Evolutionary conservation across 1,139 yeast genomes (phyloP).

Genomic region (Yamadazyma membranifaciens): DNA sequence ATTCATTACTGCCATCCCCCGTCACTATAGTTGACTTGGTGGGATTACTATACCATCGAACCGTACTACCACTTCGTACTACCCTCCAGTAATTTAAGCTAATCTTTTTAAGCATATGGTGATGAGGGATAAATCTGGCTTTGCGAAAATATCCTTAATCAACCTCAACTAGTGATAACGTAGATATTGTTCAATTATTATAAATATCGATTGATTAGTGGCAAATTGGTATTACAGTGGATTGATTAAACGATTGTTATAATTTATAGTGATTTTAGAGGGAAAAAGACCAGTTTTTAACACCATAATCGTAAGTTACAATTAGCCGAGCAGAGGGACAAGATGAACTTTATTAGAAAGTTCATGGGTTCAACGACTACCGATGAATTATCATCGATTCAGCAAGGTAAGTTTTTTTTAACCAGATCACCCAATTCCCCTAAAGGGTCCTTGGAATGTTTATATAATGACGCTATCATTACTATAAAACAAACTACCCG

Average conservation of each 20-base stretch:
- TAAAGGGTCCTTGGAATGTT: constrained; percentile 82
- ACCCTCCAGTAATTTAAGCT: neutral
- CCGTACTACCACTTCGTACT: neutral
- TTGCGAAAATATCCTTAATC: too few relatives aligned
- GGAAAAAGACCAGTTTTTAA: too few relatives aligned
- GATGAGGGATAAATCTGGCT: too few relatives aligned
- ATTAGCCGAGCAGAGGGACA: neutral
- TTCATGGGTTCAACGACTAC: constrained; percentile 61
- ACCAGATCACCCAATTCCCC: constrained; percentile 78
- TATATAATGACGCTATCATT: constrained; percentile 77
- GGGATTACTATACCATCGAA: neutral
- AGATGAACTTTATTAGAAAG: constrained; percentile 77
- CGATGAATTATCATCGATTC: constrained; percentile 69
- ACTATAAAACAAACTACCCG: constrained; percentile 67
- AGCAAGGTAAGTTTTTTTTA: constrained; percentile 77
- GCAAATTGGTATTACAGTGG: too few relatives aligned
- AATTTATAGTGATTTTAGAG: too few relatives aligned
- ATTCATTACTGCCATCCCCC: too few relatives aligned
- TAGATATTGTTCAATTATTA: too few relatives aligned
- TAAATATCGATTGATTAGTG: too few relatives aligned
- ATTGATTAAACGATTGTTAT: too few relatives aligned
- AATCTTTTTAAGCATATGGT: too few relatives aligned
- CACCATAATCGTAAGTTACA: too few relatives aligned
- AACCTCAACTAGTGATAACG: too few relatives aligned
- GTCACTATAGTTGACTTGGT: neutral